Conservation (phyloP, 2,329 filamentous ascomycete genomes). For the Coleophoma cylindrospora region DNA sequence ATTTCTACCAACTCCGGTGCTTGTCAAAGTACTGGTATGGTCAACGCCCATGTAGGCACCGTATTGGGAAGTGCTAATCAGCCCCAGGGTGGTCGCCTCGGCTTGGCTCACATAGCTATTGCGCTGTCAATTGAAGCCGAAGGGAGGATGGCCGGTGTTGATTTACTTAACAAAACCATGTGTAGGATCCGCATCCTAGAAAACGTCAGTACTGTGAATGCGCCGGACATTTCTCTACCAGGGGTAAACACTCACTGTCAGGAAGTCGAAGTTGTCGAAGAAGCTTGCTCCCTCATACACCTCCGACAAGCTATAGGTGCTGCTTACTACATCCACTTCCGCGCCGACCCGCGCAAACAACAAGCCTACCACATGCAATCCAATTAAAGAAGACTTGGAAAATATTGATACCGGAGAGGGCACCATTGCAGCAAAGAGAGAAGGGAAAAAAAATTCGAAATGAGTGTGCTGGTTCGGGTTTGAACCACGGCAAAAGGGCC, state of each 20-base stretch:
- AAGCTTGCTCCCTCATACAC: conserved; percentile 39
- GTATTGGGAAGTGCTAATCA: conserved; percentile 18
- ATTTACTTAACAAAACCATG: conserved; percentile 39
- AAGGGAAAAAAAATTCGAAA: background rate
- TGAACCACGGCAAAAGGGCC: background rate
- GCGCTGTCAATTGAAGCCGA: conserved; percentile 12
- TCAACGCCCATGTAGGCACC: conserved; percentile 40
- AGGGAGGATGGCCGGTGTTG: background rate
- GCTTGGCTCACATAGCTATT: conserved; percentile 25
- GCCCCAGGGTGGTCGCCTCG: conserved; percentile 13
- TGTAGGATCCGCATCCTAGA: conserved; percentile 33
- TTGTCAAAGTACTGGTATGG: conserved; percentile 30
- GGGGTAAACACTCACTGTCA: conserved; percentile 20
- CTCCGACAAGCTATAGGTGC: conserved; percentile 1
- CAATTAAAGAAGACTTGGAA: background rate
- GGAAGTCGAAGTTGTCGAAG: conserved; percentile 44
- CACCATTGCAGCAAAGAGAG: background rate
- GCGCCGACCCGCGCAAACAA: background rate
- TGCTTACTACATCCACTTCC: background rate
- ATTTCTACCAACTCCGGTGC: conserved; percentile 29
- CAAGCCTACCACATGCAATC: background rate
- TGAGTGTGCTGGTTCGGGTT: background rate
- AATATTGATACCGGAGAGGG: background rate
- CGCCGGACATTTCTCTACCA: background rate
- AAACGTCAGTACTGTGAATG: background rate